Evolutionary conservation across 2,329 filamentous ascomycete species (phyloP).

Genomic region (Calonectria naviculata): DNA sequence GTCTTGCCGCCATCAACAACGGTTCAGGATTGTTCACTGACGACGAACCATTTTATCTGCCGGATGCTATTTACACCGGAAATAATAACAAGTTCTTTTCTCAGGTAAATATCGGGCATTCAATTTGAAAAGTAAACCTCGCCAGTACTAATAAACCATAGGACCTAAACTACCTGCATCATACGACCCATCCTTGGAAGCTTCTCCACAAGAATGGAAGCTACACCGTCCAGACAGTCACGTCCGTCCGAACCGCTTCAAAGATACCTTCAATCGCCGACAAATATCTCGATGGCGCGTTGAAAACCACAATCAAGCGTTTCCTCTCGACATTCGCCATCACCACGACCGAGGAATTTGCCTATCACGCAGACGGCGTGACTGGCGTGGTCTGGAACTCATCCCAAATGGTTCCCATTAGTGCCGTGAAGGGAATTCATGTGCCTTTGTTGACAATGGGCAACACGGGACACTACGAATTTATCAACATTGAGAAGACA

Average conservation of each 20-base stretch:
- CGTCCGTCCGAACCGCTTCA: not conserved
- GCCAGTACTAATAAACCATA: not conserved
- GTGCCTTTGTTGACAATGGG: not conserved
- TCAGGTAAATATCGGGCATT: not conserved
- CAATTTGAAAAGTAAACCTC: too few species aligned
- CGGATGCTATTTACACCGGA: not conserved
- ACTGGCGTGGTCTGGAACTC: not conserved
- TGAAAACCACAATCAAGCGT: not conserved
- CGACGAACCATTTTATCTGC: not conserved
- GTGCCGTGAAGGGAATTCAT: not conserved
- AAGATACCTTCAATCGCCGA: not conserved
- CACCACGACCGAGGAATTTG: not conserved
- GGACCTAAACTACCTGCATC: not conserved
- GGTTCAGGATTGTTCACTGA: not conserved
- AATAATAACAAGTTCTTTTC: constrained; percentile 8
- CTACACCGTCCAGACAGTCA: not conserved
- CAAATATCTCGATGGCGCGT: not conserved
- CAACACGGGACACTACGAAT: constrained; percentile 2
- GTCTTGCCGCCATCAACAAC: constrained; percentile 3
- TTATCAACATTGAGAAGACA: constrained; percentile 6
- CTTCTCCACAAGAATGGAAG: constrained; percentile 4
- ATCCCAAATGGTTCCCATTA: constrained; percentile 5
- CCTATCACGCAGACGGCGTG: not conserved
- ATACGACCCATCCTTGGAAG: not conserved
- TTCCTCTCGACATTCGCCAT: not conserved